Percentiles rank a stretch among this genome's conserved stretches.
Evolutionary conservation across 164 flowering plant species (phyloP).

Genomic region (Vitis labrusca): DNA sequence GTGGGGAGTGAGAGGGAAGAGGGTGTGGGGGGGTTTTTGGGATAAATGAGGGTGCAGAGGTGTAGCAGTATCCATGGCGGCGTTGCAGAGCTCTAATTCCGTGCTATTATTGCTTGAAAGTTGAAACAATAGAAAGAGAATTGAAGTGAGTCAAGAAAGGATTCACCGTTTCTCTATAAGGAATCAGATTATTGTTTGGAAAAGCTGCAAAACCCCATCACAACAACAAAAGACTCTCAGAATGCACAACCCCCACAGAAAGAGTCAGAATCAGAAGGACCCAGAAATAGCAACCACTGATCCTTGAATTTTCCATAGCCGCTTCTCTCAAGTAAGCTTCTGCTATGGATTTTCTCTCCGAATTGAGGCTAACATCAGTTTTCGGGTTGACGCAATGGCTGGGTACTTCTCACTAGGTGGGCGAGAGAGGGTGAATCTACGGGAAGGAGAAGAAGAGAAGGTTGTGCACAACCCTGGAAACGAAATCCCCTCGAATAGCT

Average conservation of each 20-base stretch:
- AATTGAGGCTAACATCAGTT: constrained; percentile 27
- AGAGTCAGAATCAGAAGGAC: constrained; percentile 8
- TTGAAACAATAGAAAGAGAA: constrained; percentile 6
- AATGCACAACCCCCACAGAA: not conserved
- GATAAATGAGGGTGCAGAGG: too few species aligned
- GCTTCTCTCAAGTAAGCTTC: not conserved
- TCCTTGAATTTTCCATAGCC: too few species aligned
- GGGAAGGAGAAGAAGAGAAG: constrained; percentile 4
- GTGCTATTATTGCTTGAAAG: constrained; percentile 45
- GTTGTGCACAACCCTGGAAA: not conserved
- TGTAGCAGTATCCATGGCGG: constrained; percentile 65
- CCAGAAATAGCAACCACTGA: not conserved
- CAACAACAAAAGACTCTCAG: not conserved
- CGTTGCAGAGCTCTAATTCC: constrained; percentile 73
- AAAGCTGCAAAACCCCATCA: constrained; percentile 15
- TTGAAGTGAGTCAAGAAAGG: constrained; percentile 4
- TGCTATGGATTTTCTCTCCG: constrained; percentile 45
- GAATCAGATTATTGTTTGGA: not conserved
- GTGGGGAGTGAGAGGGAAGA: constrained; percentile 18
- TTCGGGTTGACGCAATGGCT: constrained; percentile 42
- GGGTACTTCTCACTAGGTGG: constrained; percentile 57
- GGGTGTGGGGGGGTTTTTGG: constrained; percentile 1
- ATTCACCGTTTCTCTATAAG: not conserved
- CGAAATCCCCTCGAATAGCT: constrained; percentile 23
- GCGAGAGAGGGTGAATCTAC: constrained; percentile 11